Evolutionary conservation across 768 basidiomycete species (phyloP), one percentile per base, ranked within the genome.

Genomic region (Pleurotus tuoliensis): DNA sequence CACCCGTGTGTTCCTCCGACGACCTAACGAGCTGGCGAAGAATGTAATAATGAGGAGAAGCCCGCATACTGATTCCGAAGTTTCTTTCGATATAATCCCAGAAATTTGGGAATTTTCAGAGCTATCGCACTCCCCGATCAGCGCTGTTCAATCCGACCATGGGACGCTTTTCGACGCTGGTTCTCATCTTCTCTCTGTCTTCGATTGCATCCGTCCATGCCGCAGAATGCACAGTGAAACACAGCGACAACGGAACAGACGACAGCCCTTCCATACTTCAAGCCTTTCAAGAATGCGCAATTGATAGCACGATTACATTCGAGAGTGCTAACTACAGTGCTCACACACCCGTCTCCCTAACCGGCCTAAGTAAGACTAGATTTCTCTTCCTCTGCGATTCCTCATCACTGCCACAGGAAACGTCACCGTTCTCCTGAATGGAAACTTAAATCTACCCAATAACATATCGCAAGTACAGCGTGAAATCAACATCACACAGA

Each of bases 371-470:
- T 73, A 58, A 49, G 66, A 61, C 27, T 47, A 3, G 1, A 50
- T 12, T 3, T 15, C 7, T 15, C 30, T 46, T 34, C 20, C 40
- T 25, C 27, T 30, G 38, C 30, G 18, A 7, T 22, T 27, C 3
- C 11, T n/a, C 16, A 38, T 18, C 46, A 27, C 4, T 7, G 18
- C n/a, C 44, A 20, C 56, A 73, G 73, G 66, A 47, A 75, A 76
- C 56, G 76, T 79, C n/a, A 68, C 71, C 6, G 69, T 79, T 13
- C 67, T 65, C 25, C 56, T 80, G 11, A 65, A 74, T 27, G 78
- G 78, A 6, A 81, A 78, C 59, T 61, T 79, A 25, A 64, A 73
- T 56, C 72, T 79, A 6, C 78, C 78, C 0, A 70, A 69, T 38
- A 73, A 78, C 59, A 72, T 79, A 15, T 64, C 73, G 3, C 66